Evolutionary conservation across 768 basidiomycete genomes (phyloP).

Genomic region (Candolleomyces efflorescens): DNA sequence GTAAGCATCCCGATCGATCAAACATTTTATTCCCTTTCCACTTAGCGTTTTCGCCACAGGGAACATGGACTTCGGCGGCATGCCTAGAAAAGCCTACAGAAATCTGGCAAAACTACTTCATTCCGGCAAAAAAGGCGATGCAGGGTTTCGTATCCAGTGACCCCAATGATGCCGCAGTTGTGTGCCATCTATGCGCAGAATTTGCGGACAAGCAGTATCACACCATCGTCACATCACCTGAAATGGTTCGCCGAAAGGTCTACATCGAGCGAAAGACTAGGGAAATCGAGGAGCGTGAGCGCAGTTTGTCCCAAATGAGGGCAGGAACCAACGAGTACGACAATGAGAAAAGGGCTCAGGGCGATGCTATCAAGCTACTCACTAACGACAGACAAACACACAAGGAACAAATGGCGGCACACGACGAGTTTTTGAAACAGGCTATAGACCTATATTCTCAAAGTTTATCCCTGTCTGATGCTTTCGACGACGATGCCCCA

Average conservation of each 20-base stretch:
- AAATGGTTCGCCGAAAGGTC: constrained; percentile 61
- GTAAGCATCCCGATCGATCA: constrained; percentile 35
- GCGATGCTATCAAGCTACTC: constrained; percentile 29
- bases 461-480: constrained; percentile 65
- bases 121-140: constrained; percentile 44
- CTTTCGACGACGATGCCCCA: constrained; percentile 70
- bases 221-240: constrained; percentile 62
- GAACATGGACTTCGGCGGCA: constrained; percentile 87
- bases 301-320: constrained; percentile 19
- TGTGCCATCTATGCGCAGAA: constrained; percentile 79
- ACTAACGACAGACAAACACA: constrained; percentile 46
- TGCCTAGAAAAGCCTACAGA: constrained; percentile 73
- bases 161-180: constrained; percentile 39
- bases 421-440: constrained; percentile 61
- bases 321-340: constrained; percentile 13
- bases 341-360: constrained; percentile 20
- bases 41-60: constrained; percentile 41
- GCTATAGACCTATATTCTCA: constrained; percentile 86
- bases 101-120: constrained; percentile 70
- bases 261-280: constrained; percentile 69
- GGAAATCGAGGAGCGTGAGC: constrained; percentile 57
- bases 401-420: constrained; percentile 49
- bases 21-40: neutral
- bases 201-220: constrained; percentile 91
- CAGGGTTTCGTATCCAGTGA: constrained; percentile 12